A percentile compares a stretch with the other conserved stretches of the same genome.
phyloP scores from a whole-genome alignment of 306 rosid species.

The Gastrolobium villosum region DNA sequence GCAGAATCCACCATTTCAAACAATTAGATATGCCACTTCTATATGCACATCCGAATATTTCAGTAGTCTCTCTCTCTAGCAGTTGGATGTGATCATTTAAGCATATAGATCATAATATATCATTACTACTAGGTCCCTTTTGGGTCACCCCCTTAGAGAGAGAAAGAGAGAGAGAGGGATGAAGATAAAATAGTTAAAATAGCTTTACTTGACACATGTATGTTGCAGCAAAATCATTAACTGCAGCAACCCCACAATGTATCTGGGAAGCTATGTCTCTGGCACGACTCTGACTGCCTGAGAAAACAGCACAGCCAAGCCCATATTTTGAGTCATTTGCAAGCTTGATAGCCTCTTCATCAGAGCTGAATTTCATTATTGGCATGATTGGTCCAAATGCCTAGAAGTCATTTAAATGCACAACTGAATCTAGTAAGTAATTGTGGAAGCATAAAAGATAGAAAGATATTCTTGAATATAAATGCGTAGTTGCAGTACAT shows the following conservation, averaged over 20 bases:
- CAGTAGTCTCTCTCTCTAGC: conserved; percentile 16
- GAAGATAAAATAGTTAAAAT: background rate
- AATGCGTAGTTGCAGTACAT: conserved; percentile 33
- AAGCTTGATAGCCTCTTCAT: conserved; percentile 81
- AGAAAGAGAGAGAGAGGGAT: background rate
- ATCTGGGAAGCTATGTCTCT: conserved; percentile 83
- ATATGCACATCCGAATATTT: conserved; percentile 28
- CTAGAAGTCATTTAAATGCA: conserved; percentile 52
- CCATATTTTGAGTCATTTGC: conserved; percentile 94
- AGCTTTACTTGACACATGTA: conserved; percentile 89
- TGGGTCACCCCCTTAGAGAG: background rate
- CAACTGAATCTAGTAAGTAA: conserved; percentile 37
- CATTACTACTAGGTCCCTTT: conserved; percentile 25
- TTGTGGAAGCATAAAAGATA: conserved; percentile 28
- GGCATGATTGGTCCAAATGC: conserved; percentile 98
- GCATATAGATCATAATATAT: conserved; percentile 1
- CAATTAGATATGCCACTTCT: conserved; percentile 4
- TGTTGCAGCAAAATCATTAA: conserved; percentile 83
- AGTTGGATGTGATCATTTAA: conserved; percentile 17
- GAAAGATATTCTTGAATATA: conserved; percentile 14
- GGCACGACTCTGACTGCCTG: conserved; percentile 83
- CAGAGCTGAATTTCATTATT: conserved; percentile 86
- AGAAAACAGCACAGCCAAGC: conserved; percentile 95
- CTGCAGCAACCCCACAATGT: conserved; percentile 81
- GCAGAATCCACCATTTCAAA: conserved; percentile 15